Evolutionary conservation across 164 flowering plant species (phyloP), one percentile per base, ranked within the genome.

Genomic region (Nymphaea colorata): DNA sequence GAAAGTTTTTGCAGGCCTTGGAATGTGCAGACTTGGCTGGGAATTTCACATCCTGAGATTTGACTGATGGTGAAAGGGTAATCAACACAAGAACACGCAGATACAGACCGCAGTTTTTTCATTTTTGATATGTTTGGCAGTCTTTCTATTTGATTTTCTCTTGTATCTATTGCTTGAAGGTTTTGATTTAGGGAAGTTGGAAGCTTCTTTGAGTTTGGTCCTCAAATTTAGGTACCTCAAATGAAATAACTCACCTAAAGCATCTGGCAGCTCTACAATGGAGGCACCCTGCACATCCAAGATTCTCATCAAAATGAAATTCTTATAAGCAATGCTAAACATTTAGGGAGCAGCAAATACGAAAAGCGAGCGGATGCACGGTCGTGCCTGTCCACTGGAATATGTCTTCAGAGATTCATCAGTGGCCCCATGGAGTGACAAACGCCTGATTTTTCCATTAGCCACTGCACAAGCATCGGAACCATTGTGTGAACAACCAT

Each of bases 171-270:
- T 5, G 53, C 11, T 45, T 45, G 53, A 45, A 45, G 53, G 53
- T 45, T 45, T 5, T 10, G 11, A 2, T 41, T 63, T 43, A 63
- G 2, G 16, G 65, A 63, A 18, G 6, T 41, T 4, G 65, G 65
- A 15, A 63, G 65, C 42, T 25, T 63, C 43, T 41, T 41, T 41
- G 15, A 63, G 18, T 12, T 63, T 63, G 42, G 65, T 63, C 0
- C 43, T 43, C 65, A 7, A 41, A 15, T 43, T 63, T 6, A 63
- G n/a, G 15, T 63, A 63, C 41, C 65, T 63, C 65, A 63, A 63
- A 36, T 5, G 43, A 16, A 63, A 6, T 43, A 63, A 41, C 16
- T 36, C 16, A 6, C 16, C 43, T 41, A 63, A 4, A 25, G 14
- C 43, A 41, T 63, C 65, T 5, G 65, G 65, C 7, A 63, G 43